Evolutionary conservation across 345 rosid species (phyloP).

Genomic region (Populus ilicifolia): DNA sequence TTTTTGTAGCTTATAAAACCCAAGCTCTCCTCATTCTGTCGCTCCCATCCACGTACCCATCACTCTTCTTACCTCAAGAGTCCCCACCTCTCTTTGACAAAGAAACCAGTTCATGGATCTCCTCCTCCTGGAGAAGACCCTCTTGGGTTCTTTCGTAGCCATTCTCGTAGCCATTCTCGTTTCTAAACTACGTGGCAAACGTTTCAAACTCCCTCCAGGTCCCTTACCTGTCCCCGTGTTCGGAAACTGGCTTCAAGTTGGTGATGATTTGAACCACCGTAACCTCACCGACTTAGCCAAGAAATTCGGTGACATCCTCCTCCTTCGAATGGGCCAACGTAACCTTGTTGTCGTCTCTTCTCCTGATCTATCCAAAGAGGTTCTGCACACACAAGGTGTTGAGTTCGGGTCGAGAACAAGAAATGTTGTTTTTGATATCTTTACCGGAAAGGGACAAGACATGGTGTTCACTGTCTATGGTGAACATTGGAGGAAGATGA

Average conservation of each 20-base stretch:
- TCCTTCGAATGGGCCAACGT: conserved; percentile 83
- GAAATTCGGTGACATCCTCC: conserved; percentile 63
- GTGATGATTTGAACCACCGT: conserved; percentile 93
- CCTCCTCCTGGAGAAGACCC: conserved; percentile 69
- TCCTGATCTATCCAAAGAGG: conserved; percentile 80
- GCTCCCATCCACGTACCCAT: not conserved
- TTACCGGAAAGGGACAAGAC: conserved; percentile 96
- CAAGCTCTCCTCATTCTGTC: not conserved
- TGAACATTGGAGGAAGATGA: conserved; percentile 98
- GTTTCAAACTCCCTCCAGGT: conserved; percentile 84
- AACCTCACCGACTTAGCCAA: conserved; percentile 73
- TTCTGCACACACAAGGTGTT: conserved; percentile 85
- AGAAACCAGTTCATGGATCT: conserved; percentile 55
- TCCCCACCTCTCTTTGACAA: not conserved
- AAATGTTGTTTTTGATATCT: conserved; percentile 91
- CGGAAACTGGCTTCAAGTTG: conserved; percentile 99
- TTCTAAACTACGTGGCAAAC: conserved; percentile 81
- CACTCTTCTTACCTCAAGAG: not conserved
- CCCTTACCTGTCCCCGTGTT: conserved; percentile 81
- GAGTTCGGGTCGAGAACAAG: conserved; percentile 95
- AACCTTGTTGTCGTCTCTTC: conserved; percentile 92
- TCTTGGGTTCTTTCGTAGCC: conserved; percentile 69
- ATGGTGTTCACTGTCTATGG: conserved; percentile 99
- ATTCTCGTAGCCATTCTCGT: conserved; percentile 55
- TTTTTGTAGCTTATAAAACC: not conserved